Percentiles rank a stretch among this genome's conserved stretches.
phyloP scores from a whole-genome alignment of 139 green algal species.

The Tetratostichococcus sp. region DNA sequence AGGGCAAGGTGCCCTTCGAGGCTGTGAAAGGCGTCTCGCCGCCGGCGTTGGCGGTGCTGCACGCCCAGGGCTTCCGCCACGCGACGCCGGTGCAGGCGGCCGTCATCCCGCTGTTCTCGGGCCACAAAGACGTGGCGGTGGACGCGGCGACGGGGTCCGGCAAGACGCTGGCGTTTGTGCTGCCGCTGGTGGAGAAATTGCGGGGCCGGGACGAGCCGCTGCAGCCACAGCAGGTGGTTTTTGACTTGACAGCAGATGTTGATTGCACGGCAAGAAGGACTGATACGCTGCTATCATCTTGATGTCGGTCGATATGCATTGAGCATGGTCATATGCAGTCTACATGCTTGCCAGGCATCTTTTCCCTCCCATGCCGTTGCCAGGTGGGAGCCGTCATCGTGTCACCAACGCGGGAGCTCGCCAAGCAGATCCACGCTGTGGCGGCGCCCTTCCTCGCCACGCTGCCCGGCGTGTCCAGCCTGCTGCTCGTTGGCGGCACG shows the following conservation, averaged over 20 bases:
- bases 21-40: constrained; percentile 31
- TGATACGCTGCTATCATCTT: no score
- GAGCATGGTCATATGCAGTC: no score
- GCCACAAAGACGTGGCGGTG: constrained; percentile 95
- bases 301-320: no score
- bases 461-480: constrained; percentile 36
- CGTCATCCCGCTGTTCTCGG: constrained; percentile 84
- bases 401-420: constrained; percentile 91
- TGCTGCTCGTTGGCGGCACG: constrained; percentile 79
- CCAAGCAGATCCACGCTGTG: constrained; percentile 83
- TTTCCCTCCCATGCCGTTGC: no score
- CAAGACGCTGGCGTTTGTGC: constrained; percentile 96
- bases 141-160: constrained; percentile 94
- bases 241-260: background rate
- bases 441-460: constrained; percentile 70
- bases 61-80: constrained; percentile 48
- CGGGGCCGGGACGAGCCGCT: constrained; percentile 55
- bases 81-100: constrained; percentile 91
- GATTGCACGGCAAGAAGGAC: no score
- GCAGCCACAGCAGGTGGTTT: constrained; percentile 67
- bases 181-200: constrained; percentile 90
- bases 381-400: constrained; percentile 90
- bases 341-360: no score
- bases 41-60: constrained; percentile 53
- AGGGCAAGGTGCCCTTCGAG: constrained; percentile 12